Conservation (phyloP, 768 basidiomycete species). For the Tremella mesenterica region DNA sequence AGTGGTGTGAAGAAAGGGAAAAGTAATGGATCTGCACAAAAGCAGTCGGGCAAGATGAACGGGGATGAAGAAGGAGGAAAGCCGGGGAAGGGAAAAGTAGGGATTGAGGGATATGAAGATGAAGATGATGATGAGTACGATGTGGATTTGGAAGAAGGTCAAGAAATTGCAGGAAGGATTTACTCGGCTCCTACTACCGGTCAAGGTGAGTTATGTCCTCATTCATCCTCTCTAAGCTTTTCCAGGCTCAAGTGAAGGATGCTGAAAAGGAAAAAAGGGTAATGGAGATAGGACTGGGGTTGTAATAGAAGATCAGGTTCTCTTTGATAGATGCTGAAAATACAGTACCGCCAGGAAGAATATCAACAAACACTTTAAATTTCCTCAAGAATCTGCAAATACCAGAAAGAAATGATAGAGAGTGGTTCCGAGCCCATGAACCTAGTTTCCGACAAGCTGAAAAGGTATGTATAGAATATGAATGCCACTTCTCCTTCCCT, state of each 20-base stretch:
- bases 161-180: slow-evolving; percentile 52
- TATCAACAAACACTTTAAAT: slow-evolving; percentile 75
- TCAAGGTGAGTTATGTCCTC: slow-evolving; percentile 58
- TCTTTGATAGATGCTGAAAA: neutral
- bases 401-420: slow-evolving; percentile 69
- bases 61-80: slow-evolving; percentile 1
- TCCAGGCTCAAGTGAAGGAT: neutral
- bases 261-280: neutral
- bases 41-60: neutral
- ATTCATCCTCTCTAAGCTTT: too few relatives aligned
- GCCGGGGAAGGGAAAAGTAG: too few relatives aligned
- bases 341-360: slow-evolving; percentile 69
- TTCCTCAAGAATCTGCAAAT: slow-evolving; percentile 64
- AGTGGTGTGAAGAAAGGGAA: neutral
- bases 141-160: slow-evolving; percentile 42
- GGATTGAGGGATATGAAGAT: slow-evolving; percentile 13
- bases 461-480: slow-evolving; percentile 44
- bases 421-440: slow-evolving; percentile 78
- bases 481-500: neutral
- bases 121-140: slow-evolving; percentile 29
- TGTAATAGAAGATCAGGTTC: too few relatives aligned
- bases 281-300: neutral
- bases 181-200: slow-evolving; percentile 75
- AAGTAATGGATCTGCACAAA: neutral
- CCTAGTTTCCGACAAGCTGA: slow-evolving; percentile 73